phyloP scores from a whole-genome alignment of 2,329 filamentous ascomycete genomes.

The Diplodia corticola region DNA sequence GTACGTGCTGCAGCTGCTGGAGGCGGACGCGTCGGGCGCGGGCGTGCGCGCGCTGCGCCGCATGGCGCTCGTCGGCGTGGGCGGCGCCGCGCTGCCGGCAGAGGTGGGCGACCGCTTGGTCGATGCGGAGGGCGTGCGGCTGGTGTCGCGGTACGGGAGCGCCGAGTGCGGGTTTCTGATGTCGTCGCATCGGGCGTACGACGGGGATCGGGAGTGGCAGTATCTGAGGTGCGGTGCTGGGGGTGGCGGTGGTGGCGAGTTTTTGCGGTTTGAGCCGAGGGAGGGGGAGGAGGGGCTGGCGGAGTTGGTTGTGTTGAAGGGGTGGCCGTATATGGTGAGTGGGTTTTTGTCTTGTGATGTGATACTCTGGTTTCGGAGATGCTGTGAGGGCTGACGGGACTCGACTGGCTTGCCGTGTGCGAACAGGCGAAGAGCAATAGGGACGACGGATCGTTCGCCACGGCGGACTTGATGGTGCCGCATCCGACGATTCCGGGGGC shows the following conservation, averaged over 20 bases:
- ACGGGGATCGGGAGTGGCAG: conserved; percentile 59
- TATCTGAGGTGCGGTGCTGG: conserved; percentile 54
- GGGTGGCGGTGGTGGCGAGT: conserved; percentile 41
- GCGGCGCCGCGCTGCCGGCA: conserved; percentile 59
- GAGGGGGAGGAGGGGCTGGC: conserved; percentile 45
- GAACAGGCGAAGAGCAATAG: conserved; percentile 55
- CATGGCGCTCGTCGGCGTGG: conserved; percentile 65
- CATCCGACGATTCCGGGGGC: conserved; percentile 55
- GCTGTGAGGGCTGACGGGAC: background rate
- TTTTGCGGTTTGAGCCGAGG: conserved; percentile 46
- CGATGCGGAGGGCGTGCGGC: conserved; percentile 50
- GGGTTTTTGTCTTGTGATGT: background rate
- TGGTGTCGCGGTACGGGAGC: conserved; percentile 65
- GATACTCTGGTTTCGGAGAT: background rate
- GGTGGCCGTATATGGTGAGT: conserved; percentile 57
- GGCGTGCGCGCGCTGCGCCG: conserved; percentile 47
- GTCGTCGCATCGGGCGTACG: conserved; percentile 60
- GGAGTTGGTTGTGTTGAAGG: conserved; percentile 57
- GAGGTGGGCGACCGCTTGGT: conserved; percentile 58
- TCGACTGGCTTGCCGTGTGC: background rate
- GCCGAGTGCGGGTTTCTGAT: conserved; percentile 67
- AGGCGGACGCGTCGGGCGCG: conserved; percentile 38
- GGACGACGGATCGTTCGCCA: conserved; percentile 61
- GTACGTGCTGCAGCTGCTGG: conserved; percentile 58
- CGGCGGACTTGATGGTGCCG: conserved; percentile 61